Base-by-base conservation (phyloP, 306 rosid genomes). In the Castanea mollissima region DNA sequence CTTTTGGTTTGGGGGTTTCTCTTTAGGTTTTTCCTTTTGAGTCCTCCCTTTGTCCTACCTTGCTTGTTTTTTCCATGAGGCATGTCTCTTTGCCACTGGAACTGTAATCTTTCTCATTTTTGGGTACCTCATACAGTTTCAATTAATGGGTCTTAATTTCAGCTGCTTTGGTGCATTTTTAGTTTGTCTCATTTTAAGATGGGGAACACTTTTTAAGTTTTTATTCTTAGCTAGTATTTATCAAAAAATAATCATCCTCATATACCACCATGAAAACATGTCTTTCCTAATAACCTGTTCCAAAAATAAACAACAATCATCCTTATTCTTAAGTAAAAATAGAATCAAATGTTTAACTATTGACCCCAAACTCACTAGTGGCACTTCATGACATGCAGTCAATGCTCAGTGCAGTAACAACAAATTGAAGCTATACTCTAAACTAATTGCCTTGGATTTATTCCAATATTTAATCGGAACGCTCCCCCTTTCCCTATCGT, bases 1-100 rank as follows among this genome's bases (percentile, higher is more conserved):
- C 29, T 3, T 60, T 1, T 16, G 4, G 87, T 49, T 49, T 49
- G 54, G 84, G 54, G 79, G 84, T 76, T 80, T 83, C 81, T 54
- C 91, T 31, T 62, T 78, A 81, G 97, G 97, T 93, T 92, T 92
- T 84, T 90, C 95, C 92, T 86, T 54, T 8, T 82, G 91, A 79
- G 75, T 69, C 78, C 79, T 87, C 77, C 60, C 19, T 5, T 10
- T 83, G 69, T 65, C 89, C 88, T 91, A 81, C 86, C 73, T 82
- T 69, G 41, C 58, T 25, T 54, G 27, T 60, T 13, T 44, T 64
- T 3, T 38, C 75, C 35, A 2, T 10, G 87, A 83, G 88, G 85
- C 92, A 81, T 85, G 29, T 63, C 74, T 55, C 10, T 80, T 71
- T 60, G 76, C 79, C 71, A 56, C 60, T 74, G 81, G 87, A 56